Base-by-base conservation (phyloP, 2,329 filamentous ascomycete species). In the Epichloe uncinata region DNA sequence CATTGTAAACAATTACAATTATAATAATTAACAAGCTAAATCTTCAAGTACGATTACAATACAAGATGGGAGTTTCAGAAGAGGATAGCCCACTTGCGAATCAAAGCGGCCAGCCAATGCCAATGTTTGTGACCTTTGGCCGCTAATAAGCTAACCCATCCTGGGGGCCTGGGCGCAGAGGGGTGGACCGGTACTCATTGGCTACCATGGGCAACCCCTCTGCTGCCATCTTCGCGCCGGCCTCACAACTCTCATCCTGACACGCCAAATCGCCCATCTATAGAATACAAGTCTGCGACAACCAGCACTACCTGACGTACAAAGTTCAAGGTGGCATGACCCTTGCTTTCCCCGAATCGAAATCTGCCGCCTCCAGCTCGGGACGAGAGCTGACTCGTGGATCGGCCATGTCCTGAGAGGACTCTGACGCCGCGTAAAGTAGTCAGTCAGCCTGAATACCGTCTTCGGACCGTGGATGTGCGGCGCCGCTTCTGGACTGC, bases 371-470 rank as follows among this genome's bases (percentile, higher is more conserved):
- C 59, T 56, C 52, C 57, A 58, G 60, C 58, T 57, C 59, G 57
- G 53, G 51, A 61, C 53, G 57, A 60, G 51, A 55, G 57, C 55
- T 60, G 56, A 60, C 60, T 60, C 53, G 54, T 46, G 56, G 54
- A 55, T 56, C 54, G 55, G 62, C 58, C 57, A 66, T 66, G 63
- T 60, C 60, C 60, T 65, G 57, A 65, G 62, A 57, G 58, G 59
- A 57, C 58, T 56, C 57, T 48, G 52, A 57, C 57, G 57, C 63
- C 59, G 58, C 57, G 57, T 52, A 44, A 48, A 30, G 26, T 30
- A 30, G 26, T 30, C 8, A 50, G 41, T 36, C 34, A 50, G 49
- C 44, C 41, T 36, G 42, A 43, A 48, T 43, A 35, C 7, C 42
- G 26, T 36, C 34, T 35, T 49, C 20, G 45, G 30, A 45, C 18